Percentiles rank a stretch among this genome's conserved stretches.
phyloP scores from a whole-genome alignment of 768 basidiomycete species.

The Tricholoma matsutake region DNA sequence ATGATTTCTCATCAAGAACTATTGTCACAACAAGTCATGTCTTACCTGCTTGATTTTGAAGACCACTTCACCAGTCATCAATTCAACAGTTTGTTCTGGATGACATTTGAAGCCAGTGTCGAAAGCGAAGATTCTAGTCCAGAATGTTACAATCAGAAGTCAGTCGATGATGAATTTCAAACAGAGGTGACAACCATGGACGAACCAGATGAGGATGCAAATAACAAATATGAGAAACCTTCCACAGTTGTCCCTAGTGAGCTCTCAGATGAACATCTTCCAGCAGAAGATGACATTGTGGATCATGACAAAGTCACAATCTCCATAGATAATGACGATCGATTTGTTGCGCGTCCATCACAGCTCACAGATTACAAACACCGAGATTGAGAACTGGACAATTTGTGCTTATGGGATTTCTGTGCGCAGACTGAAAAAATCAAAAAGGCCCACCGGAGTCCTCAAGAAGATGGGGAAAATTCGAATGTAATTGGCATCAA shows the following conservation, averaged over 20 bases:
- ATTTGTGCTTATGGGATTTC: not conserved
- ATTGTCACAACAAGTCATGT: constrained; percentile 13
- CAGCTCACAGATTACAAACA: not conserved
- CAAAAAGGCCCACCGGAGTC: too few relatives aligned
- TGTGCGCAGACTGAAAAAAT: too few relatives aligned
- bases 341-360: not conserved
- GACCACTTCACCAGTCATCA: too few relatives aligned
- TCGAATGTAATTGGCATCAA: not conserved
- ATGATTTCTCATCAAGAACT: constrained; percentile 29
- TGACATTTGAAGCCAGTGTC: constrained; percentile 15
- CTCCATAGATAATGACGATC: not conserved
- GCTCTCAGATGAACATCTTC: not conserved
- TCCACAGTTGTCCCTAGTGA: not conserved
- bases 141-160: constrained; percentile 19
- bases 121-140: constrained; percentile 19
- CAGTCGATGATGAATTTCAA: not conserved
- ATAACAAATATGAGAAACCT: not conserved
- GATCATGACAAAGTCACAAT: not conserved
- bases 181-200: not conserved
- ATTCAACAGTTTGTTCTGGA: too few relatives aligned
- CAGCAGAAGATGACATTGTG: not conserved
- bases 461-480: not conserved
- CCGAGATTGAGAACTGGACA: not conserved
- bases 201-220: not conserved
- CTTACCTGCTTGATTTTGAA: too few relatives aligned